Conservation (phyloP, 2,329 filamentous ascomycete species). For the Emmonsia crescens region DNA sequence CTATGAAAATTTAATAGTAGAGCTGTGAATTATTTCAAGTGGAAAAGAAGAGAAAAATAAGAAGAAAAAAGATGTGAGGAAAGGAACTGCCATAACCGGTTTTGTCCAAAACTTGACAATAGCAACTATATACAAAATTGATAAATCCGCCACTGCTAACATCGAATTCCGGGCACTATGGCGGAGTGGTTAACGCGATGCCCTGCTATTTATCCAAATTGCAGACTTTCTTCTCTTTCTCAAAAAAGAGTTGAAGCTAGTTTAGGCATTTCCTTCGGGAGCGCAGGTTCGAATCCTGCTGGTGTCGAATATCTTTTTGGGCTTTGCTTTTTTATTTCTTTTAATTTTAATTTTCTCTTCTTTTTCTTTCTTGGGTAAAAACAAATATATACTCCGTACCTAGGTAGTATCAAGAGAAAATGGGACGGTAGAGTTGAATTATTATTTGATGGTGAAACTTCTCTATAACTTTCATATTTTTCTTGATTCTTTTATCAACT, state of each 20-base stretch:
- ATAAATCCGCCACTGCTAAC: too few relatives aligned
- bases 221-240: background rate
- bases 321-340: background rate
- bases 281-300: conserved; percentile 4
- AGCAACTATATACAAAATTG: too few relatives aligned
- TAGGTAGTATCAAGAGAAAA: background rate
- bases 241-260: too few relatives aligned
- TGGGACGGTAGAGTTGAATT: background rate
- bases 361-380: background rate
- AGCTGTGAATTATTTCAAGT: background rate
- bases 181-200: conserved; percentile 4
- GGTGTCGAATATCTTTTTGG: background rate
- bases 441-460: too few relatives aligned
- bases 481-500: too few relatives aligned
- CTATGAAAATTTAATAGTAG: background rate
- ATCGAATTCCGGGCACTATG: background rate
- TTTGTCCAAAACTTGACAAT: too few relatives aligned
- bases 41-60: background rate
- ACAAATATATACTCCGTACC: background rate
- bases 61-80: too few relatives aligned
- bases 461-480: too few relatives aligned
- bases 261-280: conserved; percentile 2
- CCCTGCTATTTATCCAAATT: background rate
- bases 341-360: background rate
- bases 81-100: too few relatives aligned